Evolutionary conservation across 1,284 basidiomycete species (phyloP), one percentile per base, ranked within the genome.

Genomic region (Heterobasidion irregulare): DNA sequence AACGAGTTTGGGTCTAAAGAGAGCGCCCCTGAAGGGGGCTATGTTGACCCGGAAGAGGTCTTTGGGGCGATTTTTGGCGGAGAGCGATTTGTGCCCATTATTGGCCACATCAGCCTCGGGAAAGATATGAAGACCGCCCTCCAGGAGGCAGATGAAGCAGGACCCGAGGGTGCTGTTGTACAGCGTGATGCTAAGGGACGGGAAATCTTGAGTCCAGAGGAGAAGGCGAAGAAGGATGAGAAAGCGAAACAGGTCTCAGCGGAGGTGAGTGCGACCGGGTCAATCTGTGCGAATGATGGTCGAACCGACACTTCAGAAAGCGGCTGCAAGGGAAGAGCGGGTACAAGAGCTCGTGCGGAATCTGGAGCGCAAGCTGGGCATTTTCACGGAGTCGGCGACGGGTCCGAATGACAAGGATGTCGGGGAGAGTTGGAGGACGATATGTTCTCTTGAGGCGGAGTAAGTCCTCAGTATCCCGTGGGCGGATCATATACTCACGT

Each of bases 61-160:
- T 98, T 99, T 69, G 86, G 90, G 1, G 89, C 89, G 26, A 91
- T 98, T 65, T 98, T 98, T 65, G 94, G 92, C 52, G 92, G 92
- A 0, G 90, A 92, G 48, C 74, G 86, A 13, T 94, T 94, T 67
- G 70, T 84, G 47, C 85, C 89, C 2, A 89, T 94, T 65, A 93
- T 93, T 62, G 89, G 90, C 9, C 78, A 85, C 54, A 88, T 92
- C 62, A 89, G 86, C 54, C 74, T 94, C 62, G 95, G 94, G 36
- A 83, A 83, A 63, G 96, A 99, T 65, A 98, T 99, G 97, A 99
- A 99, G 75, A 84, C 93, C 6, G 95, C 94, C 6, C 75, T 99
- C 66, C 95, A 99, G 66, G 91, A 96, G 65, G 94, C 92, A 15
- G 90, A 90, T 52, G 88, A 91, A 9, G 77, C 79, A 18, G 77